Base-by-base conservation (phyloP, 495 filamentous ascomycete species). In the Friedmanniomyces simplex region DNA sequence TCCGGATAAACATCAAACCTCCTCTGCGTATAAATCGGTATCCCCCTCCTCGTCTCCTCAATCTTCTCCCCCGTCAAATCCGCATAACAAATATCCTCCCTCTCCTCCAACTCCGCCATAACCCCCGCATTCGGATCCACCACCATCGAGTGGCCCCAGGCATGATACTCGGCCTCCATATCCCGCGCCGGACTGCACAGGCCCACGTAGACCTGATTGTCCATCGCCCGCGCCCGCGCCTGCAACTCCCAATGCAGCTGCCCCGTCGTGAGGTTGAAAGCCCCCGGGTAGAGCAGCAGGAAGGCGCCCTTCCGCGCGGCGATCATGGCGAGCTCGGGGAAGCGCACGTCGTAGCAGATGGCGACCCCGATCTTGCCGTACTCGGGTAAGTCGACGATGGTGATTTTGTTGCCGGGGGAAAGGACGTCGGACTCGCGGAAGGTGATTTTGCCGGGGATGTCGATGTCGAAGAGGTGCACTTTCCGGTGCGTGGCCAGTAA, bases 401-500 rank as follows among this genome's bases (percentile, higher is more conserved):
- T 94, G 42, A 95, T 63, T 60, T 84, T 80, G 70, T 88, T 82
- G 0, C 93, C 93, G 0, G 93, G 86, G 0, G 77, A 83, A 20
- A 99, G 77, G 8, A 96, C 88, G 48, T 96, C 89, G 52, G 82
- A 87, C 71, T 99, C 93, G 57, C 79, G 80, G 75, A 99, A 99
- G 14, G 67, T 83, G 69, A 99, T 96, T 69, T 88, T 88, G 28
- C 89, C 91, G 1, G 93, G 93, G 65, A 99, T 99, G 69, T 91
- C 86, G 64, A 99, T 99, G 73, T 99, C 93, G 73, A 99, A 99
- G n/a, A 99, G 78, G 68, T 99, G 93, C 20, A 93, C 81, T 70
- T 99, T 99, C 59, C 93, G 82, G 67, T 99, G 91, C 1, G 81
- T 87, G 2, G 83, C 88, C 11, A 97, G 77, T n/a, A 96, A 75